Percentiles rank a stretch among this genome's conserved stretches.
These are phyloP conservation scores for Eucalyptus cloeziana DNA, from an alignment of 345 rosid species.

Conservation along the genomic window DNA sequence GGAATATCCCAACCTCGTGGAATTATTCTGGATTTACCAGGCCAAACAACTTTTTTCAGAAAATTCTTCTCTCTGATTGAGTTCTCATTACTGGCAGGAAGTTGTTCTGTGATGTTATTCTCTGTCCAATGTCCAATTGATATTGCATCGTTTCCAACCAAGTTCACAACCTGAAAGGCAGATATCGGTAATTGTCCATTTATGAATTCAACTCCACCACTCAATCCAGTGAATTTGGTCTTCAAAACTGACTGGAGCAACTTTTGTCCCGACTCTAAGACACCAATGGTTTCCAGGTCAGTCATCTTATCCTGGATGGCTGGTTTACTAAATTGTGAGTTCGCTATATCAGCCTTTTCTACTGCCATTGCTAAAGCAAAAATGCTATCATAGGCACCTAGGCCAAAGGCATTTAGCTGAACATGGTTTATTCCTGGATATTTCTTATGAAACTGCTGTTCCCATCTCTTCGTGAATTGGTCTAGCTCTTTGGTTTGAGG, in stretches of 20 bases:
- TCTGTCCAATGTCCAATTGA: constrained; percentile 29
- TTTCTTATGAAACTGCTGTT: background rate
- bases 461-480: constrained; percentile 12
- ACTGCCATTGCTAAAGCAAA: background rate
- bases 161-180: constrained; percentile 28
- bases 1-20: constrained; percentile 9
- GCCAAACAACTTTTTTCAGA: constrained; percentile 4
- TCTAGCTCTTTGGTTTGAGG: background rate
- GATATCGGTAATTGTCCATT: constrained; percentile 17
- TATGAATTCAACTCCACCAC: constrained; percentile 17
- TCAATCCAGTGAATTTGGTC: constrained; percentile 19
- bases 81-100: background rate
- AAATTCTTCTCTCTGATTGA: background rate
- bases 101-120: background rate
- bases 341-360: background rate
- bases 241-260: background rate
- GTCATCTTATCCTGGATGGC: background rate
- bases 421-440: background rate
- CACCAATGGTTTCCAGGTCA: background rate
- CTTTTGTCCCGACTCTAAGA: constrained; percentile 1
- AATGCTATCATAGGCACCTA: constrained; percentile 11
- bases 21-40: background rate
- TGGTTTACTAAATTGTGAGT: background rate
- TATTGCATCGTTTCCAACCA: constrained; percentile 6
- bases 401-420: constrained; percentile 2